These are phyloP conservation scores for Lasiosphaeria ovina DNA, from an alignment of 495 filamentous ascomycete species.

Conservation along the genomic window DNA sequence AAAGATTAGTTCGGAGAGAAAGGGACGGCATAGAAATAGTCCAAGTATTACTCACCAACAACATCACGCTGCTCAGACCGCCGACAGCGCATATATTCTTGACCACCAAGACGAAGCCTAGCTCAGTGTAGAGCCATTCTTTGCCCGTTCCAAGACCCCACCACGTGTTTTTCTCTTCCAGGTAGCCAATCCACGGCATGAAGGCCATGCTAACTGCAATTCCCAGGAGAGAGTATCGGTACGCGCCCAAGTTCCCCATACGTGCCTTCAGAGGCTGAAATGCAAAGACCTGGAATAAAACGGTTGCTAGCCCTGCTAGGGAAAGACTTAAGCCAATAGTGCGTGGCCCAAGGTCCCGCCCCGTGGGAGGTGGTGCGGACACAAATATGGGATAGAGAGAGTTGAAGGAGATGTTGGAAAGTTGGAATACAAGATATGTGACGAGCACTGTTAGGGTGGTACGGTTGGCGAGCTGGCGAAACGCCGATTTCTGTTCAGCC, in stretches of 20 bases:
- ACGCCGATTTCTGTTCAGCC: slow-evolving; percentile 40
- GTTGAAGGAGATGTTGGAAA: slow-evolving; percentile 86
- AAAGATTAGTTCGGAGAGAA: too few species aligned
- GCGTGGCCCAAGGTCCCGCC: slow-evolving; percentile 69
- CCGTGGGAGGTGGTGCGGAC: slow-evolving; percentile 67
- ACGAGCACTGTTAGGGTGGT: slow-evolving; percentile 76
- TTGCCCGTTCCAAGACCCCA: slow-evolving; percentile 54
- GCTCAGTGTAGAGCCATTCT: slow-evolving; percentile 67
- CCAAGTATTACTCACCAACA: slow-evolving; percentile 61
- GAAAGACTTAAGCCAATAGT: slow-evolving; percentile 85
- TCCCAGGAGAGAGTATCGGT: slow-evolving; percentile 73
- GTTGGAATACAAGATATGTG: slow-evolving; percentile 84
- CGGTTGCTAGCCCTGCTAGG: slow-evolving; percentile 78
- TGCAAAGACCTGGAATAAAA: slow-evolving; percentile 81
- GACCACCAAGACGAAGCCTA: slow-evolving; percentile 75
- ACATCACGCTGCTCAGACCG: slow-evolving; percentile 81
- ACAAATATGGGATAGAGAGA: slow-evolving; percentile 90
- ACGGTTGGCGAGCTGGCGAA: slow-evolving; percentile 62
- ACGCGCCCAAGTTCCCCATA: slow-evolving; percentile 81
- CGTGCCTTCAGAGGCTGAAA: slow-evolving; percentile 77
- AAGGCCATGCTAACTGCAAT: slow-evolving; percentile 80
- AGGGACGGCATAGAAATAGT: not conserved
- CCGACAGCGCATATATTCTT: slow-evolving; percentile 89
- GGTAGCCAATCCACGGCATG: slow-evolving; percentile 88
- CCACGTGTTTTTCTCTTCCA: slow-evolving; percentile 45